Evolutionary conservation across 345 rosid species (phyloP), one percentile per base, ranked within the genome.

Genomic region (Rhodamnia rubescens): DNA sequence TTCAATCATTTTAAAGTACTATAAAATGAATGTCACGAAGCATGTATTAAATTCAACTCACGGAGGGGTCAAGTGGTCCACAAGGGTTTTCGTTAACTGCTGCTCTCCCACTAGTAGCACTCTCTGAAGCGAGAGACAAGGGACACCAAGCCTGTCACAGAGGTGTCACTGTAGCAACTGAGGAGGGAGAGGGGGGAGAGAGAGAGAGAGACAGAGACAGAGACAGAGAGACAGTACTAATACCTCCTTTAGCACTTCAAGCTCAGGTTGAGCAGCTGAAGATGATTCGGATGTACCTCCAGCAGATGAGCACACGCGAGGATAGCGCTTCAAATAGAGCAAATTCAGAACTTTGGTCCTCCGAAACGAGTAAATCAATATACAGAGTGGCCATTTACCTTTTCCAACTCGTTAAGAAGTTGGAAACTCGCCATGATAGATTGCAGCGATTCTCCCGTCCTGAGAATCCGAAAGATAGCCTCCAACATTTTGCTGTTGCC

Each of bases 71-170:
- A 87, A 90, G 18, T 21, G 89, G 87, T 55, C 87, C 85, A 56
- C 90, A 74, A 74, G 87, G 85, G 89, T 85, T 87, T 87, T 81
- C 89, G 27, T 85, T 87, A 75, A 88, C 88, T 86, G 91, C 74
- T 81, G 84, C 90, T 55, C 88, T 90, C 50, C 84, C 94, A 49
- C 69, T 85, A 52, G 55, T 85, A 84, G 86, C 90, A 88, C 83
- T 83, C 84, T 93, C 95, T 50, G 88, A 78, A 87, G 86, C 88
- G 80, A 93, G 89, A 82, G 74, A 84, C 89, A 95, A 93, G 13
- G 98, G 98, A 14, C 87, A 92, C 98, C 97, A 96, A 56, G 90
- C 93, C 97, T 95, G 75, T 84, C 27, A 87, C 11, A 36, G 47
- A 69, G 26, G 26, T 69, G 80, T 36, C 18, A 14, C 47, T 12